Evolutionary conservation across 345 rosid species (phyloP).

Genomic region (Citrus glauca): DNA sequence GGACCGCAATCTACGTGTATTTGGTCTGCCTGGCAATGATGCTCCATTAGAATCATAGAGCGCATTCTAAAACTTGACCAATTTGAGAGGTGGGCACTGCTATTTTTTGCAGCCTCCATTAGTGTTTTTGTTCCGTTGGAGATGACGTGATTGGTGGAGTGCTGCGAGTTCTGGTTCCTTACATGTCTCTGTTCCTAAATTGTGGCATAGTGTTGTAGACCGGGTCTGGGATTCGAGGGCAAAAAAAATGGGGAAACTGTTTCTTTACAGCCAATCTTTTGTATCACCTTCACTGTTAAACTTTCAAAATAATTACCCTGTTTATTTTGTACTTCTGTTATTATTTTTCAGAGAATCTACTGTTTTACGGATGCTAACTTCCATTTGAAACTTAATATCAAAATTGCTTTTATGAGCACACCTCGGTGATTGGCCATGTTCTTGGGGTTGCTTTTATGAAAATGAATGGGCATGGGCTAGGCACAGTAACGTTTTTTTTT

Average conservation of each 20-base stretch:
- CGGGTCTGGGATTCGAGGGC: neutral
- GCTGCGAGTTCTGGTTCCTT: neutral
- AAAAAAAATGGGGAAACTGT: neutral
- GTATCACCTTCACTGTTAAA: neutral
- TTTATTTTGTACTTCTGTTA: neutral
- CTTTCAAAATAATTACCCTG: neutral
- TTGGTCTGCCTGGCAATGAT: constrained; percentile 64
- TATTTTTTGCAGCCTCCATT: neutral
- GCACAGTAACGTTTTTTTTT: neutral
- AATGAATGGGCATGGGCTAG: neutral
- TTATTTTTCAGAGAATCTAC: neutral
- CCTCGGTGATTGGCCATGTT: neutral
- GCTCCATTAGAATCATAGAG: constrained; percentile 41
- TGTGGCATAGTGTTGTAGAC: neutral
- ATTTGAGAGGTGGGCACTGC: neutral
- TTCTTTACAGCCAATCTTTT: neutral
- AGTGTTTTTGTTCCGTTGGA: neutral
- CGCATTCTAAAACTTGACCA: neutral
- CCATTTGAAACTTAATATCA: neutral
- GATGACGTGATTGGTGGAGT: neutral
- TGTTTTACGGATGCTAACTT: neutral
- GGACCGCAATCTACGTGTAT: constrained; percentile 85
- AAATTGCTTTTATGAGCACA: too few species aligned
- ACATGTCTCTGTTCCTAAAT: neutral
- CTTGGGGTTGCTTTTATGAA: neutral